Conservation (phyloP, 495 filamentous ascomycete species). For the Astrothelium macrocarpum region DNA sequence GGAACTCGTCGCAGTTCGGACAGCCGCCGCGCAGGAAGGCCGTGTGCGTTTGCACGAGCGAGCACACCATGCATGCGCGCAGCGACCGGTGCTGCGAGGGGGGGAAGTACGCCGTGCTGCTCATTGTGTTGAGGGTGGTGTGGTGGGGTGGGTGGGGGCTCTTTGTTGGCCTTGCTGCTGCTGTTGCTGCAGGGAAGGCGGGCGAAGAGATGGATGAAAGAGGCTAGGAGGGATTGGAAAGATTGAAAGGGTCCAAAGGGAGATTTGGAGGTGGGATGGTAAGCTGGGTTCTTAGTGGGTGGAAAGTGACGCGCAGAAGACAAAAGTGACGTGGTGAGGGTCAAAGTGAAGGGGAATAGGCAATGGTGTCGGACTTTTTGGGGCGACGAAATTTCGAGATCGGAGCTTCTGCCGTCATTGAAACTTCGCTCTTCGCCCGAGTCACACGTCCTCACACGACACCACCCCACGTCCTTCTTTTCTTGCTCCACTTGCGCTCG, state of each 20-base stretch:
- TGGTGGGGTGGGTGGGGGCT: not conserved
- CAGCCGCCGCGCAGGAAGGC: conserved; percentile 47
- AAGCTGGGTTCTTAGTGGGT: not conserved
- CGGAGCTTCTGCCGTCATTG: conserved; percentile 1
- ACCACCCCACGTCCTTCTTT: not conserved
- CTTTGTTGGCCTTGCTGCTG: no score
- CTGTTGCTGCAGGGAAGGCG: not conserved
- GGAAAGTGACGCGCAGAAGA: not conserved
- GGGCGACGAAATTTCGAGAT: not conserved
- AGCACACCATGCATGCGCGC: conserved; percentile 97
- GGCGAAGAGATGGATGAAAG: not conserved
- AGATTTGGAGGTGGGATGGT: not conserved
- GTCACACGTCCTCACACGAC: not conserved
- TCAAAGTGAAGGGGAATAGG: not conserved
- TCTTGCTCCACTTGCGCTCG: not conserved
- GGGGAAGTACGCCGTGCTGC: conserved; percentile 12
- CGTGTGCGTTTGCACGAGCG: conserved; percentile 57
- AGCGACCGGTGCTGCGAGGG: conserved; percentile 49
- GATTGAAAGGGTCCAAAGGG: not conserved
- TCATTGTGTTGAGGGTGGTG: conserved; percentile 8
- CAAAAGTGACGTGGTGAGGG: not conserved
- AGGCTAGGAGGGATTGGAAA: not conserved
- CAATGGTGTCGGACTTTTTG: not conserved
- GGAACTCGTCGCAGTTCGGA: conserved; percentile 90
- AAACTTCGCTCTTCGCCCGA: not conserved